Percentiles rank a stretch among this genome's conserved stretches.
phyloP scores from a whole-genome alignment of 352 stramenopile genomes.

The Pythium rhizo-oryzae region DNA sequence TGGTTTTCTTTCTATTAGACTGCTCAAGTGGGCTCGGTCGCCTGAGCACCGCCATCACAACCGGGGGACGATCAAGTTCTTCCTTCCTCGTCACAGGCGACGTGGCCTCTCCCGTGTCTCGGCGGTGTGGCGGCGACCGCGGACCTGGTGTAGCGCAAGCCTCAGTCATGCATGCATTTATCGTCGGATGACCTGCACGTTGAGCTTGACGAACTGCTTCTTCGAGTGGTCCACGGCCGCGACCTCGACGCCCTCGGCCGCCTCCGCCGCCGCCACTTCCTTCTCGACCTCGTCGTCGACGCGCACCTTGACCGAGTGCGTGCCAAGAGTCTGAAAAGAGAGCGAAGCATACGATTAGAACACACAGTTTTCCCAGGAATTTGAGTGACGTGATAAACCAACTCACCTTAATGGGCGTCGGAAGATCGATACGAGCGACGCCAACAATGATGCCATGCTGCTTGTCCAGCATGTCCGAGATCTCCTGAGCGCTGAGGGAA shows the following conservation, averaged over 20 bases:
- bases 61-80: too few species aligned
- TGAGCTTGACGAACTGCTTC: constrained; percentile 77
- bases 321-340: constrained; percentile 54
- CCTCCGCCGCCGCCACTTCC: constrained; percentile 54
- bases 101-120: not conserved
- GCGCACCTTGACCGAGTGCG: constrained; percentile 81
- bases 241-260: constrained; percentile 27
- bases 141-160: not conserved
- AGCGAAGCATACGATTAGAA: not conserved
- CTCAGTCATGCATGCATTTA: constrained; percentile 34
- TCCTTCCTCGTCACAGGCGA: not conserved
- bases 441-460: constrained; percentile 82
- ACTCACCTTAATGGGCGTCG: constrained; percentile 71
- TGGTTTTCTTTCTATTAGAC: not conserved
- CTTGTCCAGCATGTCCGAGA: constrained; percentile 87
- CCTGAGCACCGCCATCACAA: not conserved
- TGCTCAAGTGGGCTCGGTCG: not conserved
- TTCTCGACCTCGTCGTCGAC: constrained; percentile 80
- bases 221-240: constrained; percentile 57
- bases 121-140: not conserved
- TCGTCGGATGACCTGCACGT: constrained; percentile 65
- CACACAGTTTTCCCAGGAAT: too few species aligned
- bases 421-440: constrained; percentile 73
- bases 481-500: constrained; percentile 66
- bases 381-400: not conserved